Evolutionary conservation across 1,284 basidiomycete species (phyloP).

Genomic region (Waitea zeae): DNA sequence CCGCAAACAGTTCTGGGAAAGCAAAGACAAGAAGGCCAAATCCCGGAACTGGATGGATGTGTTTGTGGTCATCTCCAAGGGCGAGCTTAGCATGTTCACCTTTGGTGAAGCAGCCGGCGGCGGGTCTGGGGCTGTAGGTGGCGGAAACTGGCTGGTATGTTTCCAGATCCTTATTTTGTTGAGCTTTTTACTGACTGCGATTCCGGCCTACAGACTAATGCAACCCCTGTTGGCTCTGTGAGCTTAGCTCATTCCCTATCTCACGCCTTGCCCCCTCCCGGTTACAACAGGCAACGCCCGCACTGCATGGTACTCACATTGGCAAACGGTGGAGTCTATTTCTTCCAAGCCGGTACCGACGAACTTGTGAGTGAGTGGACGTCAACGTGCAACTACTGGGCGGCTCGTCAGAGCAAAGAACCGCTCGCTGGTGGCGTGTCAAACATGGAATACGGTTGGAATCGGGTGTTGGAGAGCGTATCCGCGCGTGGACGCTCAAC

Average conservation of each 20-base stretch:
- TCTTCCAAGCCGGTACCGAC: constrained; percentile 96
- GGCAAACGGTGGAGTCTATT: constrained; percentile 77
- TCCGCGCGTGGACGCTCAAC: constrained; percentile 29
- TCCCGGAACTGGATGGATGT: constrained; percentile 85
- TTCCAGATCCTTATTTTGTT: constrained; percentile 3
- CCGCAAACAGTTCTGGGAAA: constrained; percentile 90
- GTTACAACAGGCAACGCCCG: constrained; percentile 79
- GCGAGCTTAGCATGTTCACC: constrained; percentile 87
- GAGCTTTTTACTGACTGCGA: background rate
- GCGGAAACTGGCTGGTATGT: constrained; percentile 93
- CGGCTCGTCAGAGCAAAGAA: constrained; percentile 83
- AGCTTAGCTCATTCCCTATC: constrained; percentile 79
- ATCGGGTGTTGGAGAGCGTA: constrained; percentile 42
- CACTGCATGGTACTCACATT: constrained; percentile 93
- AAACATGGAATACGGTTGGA: constrained; percentile 99
- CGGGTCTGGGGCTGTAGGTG: constrained; percentile 58
- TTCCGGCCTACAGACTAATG: constrained; percentile 54
- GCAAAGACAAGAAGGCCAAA: constrained; percentile 63
- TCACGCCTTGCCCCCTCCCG: constrained; percentile 77
- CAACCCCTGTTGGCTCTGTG: constrained; percentile 66
- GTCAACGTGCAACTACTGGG: constrained; percentile 97
- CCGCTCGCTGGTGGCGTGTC: constrained; percentile 89
- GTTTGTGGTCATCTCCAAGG: constrained; percentile 90
- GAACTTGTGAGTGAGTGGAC: constrained; percentile 98
- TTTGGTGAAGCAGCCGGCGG: constrained; percentile 59